Conservation (phyloP, 2,329 filamentous ascomycete genomes). For the Trichoderma afroharzianum region DNA sequence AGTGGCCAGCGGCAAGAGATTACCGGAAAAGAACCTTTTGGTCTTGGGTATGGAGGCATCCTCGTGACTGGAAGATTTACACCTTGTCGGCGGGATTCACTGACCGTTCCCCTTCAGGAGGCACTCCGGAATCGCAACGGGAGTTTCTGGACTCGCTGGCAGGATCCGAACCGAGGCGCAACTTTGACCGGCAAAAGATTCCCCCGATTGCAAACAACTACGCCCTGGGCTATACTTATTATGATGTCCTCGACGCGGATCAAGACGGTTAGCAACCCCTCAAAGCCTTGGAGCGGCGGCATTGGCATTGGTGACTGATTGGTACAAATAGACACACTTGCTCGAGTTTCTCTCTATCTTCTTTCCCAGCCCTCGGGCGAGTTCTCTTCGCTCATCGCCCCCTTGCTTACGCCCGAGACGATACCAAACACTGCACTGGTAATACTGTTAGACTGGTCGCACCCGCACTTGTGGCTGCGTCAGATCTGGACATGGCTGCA, state of each 20-base stretch:
- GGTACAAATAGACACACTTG: conserved; percentile 70
- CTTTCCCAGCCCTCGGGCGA: conserved; percentile 80
- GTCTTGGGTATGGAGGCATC: conserved; percentile 63
- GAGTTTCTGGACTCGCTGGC: conserved; percentile 72
- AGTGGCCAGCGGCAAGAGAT: conserved; percentile 81
- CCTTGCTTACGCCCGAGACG: conserved; percentile 77
- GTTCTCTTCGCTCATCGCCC: conserved; percentile 77
- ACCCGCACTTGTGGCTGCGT: conserved; percentile 88
- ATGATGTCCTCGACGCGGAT: conserved; percentile 88
- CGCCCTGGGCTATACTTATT: conserved; percentile 90
- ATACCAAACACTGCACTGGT: conserved; percentile 85
- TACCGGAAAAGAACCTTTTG: conserved; percentile 88
- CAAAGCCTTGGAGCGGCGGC: neutral
- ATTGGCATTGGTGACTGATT: conserved; percentile 22
- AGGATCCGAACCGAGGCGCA: conserved; percentile 50
- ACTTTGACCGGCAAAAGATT: conserved; percentile 56
- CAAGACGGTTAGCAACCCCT: conserved; percentile 67
- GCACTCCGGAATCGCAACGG: conserved; percentile 75
- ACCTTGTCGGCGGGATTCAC: conserved; percentile 18
- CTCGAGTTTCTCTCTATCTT: conserved; percentile 83
- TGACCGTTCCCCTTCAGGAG: conserved; percentile 52
- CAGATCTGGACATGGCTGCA: conserved; percentile 88
- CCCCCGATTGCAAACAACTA: conserved; percentile 88
- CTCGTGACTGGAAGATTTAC: neutral
- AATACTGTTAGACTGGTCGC: conserved; percentile 91